Conservation (phyloP, 495 filamentous ascomycete genomes). For the Podospora appendiculata region DNA sequence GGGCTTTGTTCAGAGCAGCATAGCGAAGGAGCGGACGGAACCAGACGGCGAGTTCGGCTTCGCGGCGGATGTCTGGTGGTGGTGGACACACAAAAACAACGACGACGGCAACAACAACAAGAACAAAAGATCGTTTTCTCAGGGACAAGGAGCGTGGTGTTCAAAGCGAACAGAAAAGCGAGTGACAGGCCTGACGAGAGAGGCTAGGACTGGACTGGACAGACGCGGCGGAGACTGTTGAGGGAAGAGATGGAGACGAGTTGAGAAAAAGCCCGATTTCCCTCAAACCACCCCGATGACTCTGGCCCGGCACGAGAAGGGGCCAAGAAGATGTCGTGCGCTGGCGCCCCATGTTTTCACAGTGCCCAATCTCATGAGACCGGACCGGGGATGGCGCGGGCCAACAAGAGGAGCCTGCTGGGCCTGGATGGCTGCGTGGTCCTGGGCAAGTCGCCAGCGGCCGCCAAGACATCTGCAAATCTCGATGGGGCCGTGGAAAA, state of each 20-base stretch:
- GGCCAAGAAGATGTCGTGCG: constrained; percentile 9
- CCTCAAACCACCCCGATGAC: background rate
- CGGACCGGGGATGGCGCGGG: background rate
- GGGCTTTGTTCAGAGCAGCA: constrained; percentile 1
- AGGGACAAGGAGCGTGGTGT: background rate
- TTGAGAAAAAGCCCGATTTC: constrained; percentile 1
- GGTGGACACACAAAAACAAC: background rate
- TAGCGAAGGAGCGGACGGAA: constrained; percentile 7
- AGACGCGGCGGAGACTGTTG: no score
- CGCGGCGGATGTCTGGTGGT: background rate
- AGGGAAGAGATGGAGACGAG: background rate
- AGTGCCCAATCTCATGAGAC: constrained; percentile 1
- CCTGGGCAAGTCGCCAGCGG: no score
- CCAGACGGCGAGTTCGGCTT: background rate
- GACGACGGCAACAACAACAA: background rate
- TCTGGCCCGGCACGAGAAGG: background rate
- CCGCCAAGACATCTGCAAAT: constrained; percentile 7
- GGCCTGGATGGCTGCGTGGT: background rate
- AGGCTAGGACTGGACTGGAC: no score
- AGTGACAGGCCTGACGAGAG: background rate
- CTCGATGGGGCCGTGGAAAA: constrained; percentile 8
- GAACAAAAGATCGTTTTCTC: background rate
- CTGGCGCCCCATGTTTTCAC: background rate
- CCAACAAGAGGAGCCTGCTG: constrained; percentile 2
- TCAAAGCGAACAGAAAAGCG: background rate